phyloP scores from a whole-genome alignment of 768 basidiomycete genomes.

The Tylopilus subfusipes region DNA sequence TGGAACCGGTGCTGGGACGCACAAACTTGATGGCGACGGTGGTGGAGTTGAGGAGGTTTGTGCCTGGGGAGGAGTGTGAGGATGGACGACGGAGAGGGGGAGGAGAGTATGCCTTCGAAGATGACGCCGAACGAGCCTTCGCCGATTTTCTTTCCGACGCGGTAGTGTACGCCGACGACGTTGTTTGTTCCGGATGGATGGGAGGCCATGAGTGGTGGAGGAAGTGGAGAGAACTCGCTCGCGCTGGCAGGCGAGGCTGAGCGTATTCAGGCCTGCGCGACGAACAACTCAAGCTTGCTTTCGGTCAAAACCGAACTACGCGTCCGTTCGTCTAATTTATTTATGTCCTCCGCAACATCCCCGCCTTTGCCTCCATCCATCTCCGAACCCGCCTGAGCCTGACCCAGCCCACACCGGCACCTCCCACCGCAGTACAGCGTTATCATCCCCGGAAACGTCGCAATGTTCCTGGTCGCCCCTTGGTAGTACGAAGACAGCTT shows the following conservation, averaged over 20 bases:
- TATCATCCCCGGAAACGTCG: neutral
- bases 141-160: slow-evolving; percentile 98
- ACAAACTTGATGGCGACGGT: slow-evolving; percentile 99
- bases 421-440: neutral
- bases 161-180: slow-evolving; percentile 94
- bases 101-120: slow-evolving; percentile 62
- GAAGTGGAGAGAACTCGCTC: slow-evolving; percentile 8
- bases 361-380: slow-evolving; percentile 12
- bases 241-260: slow-evolving; percentile 25
- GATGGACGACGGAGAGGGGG: neutral
- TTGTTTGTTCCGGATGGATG: slow-evolving; percentile 63
- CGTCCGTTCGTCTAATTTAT: neutral
- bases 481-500: neutral
- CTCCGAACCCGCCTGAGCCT: slow-evolving; percentile 20
- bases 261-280: slow-evolving; percentile 24
- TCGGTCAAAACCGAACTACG: slow-evolving; percentile 30
- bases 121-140: slow-evolving; percentile 98
- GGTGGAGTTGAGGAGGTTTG: slow-evolving; percentile 96
- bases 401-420: neutral
- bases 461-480: neutral
- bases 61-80: slow-evolving; percentile 52
- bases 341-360: slow-evolving; percentile 15
- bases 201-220: slow-evolving; percentile 43
- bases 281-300: slow-evolving; percentile 21
- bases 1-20: slow-evolving; percentile 36